Conservation (phyloP, 345 rosid genomes). For the Boechera divaricarpa region DNA sequence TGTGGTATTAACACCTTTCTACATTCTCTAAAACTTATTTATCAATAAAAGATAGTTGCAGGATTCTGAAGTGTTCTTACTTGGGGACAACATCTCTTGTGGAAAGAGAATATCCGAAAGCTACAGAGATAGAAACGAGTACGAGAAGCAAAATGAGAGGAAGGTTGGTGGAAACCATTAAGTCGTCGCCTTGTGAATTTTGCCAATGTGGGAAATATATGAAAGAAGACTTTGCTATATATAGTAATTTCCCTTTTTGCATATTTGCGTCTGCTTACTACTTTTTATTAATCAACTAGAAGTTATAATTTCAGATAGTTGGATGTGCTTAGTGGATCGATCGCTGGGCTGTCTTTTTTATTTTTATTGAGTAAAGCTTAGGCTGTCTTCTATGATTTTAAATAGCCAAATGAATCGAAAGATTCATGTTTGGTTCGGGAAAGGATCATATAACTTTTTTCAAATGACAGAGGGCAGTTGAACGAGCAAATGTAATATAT, state of each 20-base stretch:
- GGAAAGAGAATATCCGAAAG: slow-evolving; percentile 11
- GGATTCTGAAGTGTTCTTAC: slow-evolving; percentile 10
- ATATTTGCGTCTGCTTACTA: background rate
- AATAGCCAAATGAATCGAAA: no score
- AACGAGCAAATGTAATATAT: no score
- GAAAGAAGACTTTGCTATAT: slow-evolving; percentile 4
- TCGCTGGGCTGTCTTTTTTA: no score
- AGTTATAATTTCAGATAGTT: no score
- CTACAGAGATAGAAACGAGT: background rate
- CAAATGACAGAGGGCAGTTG: no score
- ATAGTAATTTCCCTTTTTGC: background rate
- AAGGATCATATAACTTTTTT: no score
- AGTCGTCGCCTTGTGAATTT: slow-evolving; percentile 3
- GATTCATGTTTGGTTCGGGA: no score
- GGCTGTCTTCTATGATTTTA: no score
- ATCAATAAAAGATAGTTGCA: background rate
- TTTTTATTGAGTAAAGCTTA: no score
- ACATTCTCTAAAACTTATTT: background rate
- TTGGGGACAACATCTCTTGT: background rate
- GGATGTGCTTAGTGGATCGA: no score
- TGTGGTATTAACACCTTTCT: no score
- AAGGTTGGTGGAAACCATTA: slow-evolving; percentile 23
- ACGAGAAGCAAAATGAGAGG: slow-evolving; percentile 20
- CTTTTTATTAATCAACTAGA: background rate
- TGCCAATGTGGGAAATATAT: slow-evolving; percentile 17